These are phyloP conservation scores for Colletotrichum higginsianum DNA, from an alignment of 2,329 filamentous ascomycete genomes.

Conservation along the genomic window DNA sequence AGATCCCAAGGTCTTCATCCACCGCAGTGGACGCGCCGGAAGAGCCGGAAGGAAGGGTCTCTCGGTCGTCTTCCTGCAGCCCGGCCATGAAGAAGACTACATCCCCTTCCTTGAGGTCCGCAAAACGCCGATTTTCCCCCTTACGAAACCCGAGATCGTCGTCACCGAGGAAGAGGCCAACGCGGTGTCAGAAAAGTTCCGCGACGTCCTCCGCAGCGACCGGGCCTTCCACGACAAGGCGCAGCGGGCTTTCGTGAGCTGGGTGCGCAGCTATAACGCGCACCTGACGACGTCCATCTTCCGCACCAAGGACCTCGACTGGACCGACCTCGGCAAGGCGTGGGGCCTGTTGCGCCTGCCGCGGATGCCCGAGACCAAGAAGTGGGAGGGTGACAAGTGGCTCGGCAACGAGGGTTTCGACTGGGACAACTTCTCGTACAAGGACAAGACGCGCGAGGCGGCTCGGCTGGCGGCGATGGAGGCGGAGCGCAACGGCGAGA, in stretches of 20 bases:
- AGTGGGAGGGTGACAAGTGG: slow-evolving; percentile 77
- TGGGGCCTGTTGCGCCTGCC: slow-evolving; percentile 92
- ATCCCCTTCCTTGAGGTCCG: slow-evolving; percentile 88
- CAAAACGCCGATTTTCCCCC: slow-evolving; percentile 83
- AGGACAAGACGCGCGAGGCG: slow-evolving; percentile 80
- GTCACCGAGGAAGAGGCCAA: slow-evolving; percentile 75
- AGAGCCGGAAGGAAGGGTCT: slow-evolving; percentile 89
- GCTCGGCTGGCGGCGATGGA: slow-evolving; percentile 72
- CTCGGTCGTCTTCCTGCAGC: slow-evolving; percentile 87
- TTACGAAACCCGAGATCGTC: slow-evolving; percentile 70
- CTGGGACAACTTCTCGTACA: slow-evolving; percentile 78
- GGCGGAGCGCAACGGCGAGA: slow-evolving; percentile 59
- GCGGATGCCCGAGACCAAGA: slow-evolving; percentile 91
- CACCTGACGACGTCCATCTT: slow-evolving; percentile 95
- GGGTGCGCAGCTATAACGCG: slow-evolving; percentile 91
- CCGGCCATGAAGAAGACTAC: slow-evolving; percentile 91
- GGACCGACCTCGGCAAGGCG: slow-evolving; percentile 83
- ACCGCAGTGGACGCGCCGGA: slow-evolving; percentile 91
- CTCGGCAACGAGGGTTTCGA: slow-evolving; percentile 73
- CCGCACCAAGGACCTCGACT: slow-evolving; percentile 84
- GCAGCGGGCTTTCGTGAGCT: slow-evolving; percentile 92
- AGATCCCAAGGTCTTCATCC: slow-evolving; percentile 95
- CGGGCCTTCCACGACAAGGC: slow-evolving; percentile 84
- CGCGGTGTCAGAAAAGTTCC: slow-evolving; percentile 71
- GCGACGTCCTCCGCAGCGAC: slow-evolving; percentile 67